A percentile compares a stretch with the other conserved stretches of the same genome.
phyloP scores from a whole-genome alignment of 176 grass and related monocot genomes.

The Coix lacrymajobi region DNA sequence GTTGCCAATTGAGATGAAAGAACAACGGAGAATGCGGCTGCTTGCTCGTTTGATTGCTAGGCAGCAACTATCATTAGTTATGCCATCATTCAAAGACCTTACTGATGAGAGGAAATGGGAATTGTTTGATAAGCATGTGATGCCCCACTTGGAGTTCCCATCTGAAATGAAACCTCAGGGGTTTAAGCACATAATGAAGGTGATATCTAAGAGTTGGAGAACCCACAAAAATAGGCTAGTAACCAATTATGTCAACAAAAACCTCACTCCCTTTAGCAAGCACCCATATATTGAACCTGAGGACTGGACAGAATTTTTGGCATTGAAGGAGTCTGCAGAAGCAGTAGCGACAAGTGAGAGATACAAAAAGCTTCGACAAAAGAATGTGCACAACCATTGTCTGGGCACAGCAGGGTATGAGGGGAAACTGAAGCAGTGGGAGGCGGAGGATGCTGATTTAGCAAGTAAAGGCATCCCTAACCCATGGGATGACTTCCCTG shows the following conservation, averaged over 20 bases:
- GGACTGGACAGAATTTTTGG: background rate
- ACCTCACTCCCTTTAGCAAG: background rate
- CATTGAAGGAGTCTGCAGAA: background rate
- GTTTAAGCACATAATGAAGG: background rate
- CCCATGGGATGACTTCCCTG: background rate
- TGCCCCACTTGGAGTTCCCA: background rate
- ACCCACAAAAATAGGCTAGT: background rate
- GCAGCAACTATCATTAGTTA: background rate
- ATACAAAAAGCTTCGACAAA: background rate
- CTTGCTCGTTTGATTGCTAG: background rate
- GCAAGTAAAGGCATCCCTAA: background rate
- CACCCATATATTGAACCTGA: background rate
- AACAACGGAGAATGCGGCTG: background rate
- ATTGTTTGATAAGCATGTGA: background rate
- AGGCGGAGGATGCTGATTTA: background rate
- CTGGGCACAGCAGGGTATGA: background rate
- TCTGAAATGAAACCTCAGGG: rapidly evolving
- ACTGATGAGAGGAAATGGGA: background rate
- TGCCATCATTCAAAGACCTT: background rate
- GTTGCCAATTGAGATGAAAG: background rate
- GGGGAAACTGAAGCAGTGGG: no score
- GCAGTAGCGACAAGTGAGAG: background rate
- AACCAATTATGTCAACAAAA: background rate
- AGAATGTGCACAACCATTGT: background rate
- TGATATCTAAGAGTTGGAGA: background rate